Conservation (phyloP, 2,329 filamentous ascomycete species). For the Diplodia scrobiculata region DNA sequence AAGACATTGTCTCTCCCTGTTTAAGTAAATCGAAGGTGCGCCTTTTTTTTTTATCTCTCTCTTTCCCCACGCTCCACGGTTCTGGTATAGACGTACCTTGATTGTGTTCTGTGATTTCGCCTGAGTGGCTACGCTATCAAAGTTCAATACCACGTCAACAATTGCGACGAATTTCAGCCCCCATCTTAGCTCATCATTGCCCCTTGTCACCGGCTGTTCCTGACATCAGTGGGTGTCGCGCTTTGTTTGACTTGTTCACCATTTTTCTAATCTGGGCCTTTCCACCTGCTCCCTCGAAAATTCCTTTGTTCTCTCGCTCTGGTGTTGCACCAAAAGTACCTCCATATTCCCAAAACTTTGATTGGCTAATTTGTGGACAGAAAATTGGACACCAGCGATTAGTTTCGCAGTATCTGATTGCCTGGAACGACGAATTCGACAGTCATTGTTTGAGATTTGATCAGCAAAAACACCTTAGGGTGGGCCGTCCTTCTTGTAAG, state of each 20-base stretch:
- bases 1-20: not conserved
- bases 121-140: not conserved
- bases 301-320: not conserved
- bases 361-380: not conserved
- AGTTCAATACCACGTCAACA: slow-evolving; percentile 5
- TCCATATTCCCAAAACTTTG: not conserved
- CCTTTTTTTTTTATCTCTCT: not conserved
- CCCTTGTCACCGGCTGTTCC: not conserved
- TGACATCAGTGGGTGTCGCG: slow-evolving; percentile 7
- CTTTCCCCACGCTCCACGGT: not conserved
- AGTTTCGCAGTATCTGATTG: not conserved
- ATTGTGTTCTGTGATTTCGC: not conserved
- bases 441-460: not conserved
- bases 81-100: not conserved
- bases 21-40: not conserved
- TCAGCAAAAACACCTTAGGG: not conserved
- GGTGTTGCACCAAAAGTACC: not conserved
- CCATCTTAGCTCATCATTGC: slow-evolving; percentile 1
- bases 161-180: not conserved
- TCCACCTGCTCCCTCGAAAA: not conserved
- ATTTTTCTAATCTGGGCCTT: not conserved
- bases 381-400: not conserved
- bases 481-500: slow-evolving; percentile 9
- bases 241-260: not conserved
- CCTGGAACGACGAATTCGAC: not conserved